Base-by-base conservation (phyloP, 1,284 basidiomycete species). In the Sparassis latifolia region DNA sequence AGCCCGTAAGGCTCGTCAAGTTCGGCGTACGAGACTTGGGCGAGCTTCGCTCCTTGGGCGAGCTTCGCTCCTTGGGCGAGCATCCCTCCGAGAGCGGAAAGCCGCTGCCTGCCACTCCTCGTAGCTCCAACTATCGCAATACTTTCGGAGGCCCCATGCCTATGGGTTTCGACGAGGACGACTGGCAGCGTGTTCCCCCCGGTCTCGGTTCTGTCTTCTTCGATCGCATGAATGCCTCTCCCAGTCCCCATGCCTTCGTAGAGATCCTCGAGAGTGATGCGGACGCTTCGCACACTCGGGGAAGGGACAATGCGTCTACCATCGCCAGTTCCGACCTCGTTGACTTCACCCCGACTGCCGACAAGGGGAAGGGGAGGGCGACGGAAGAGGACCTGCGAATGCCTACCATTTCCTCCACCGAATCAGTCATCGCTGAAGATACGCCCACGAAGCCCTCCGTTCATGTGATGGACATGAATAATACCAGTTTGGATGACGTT, bases 21-120 rank as follows among this genome's bases (percentile, higher is more conserved):
- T 77, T 89, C 58, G 67, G 64, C 10, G 79, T 89, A n/a, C 69
- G 77, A 57, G 80, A 89, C 66, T 67, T 89, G 41, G 64, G 74
- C 35, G 62, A 71, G 40, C 61, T 70, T 52, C 73, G 74, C 49
- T 10, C 40, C 45, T 49, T 52, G 38, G 56, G 52, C 32, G 52
- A 59, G 51, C 61, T 70, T 52, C 73, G 74, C 49, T 10, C 40
- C 45, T 49, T 52, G 38, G 56, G 52, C 32, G 52, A 59, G 51
- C 61, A 70, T 52, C 73, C 74, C 49, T 10, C 40, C 45, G 20
- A 20, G 20, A 20, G 20, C 20, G 20, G 20, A 20, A 70, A 67
- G 55, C 57, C 69, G 20, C 63, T 71, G 4, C 68, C 72, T 31
- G 65, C 71, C 44, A 70, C 73, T 1, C 68, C 72, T 5, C 66